Evolutionary conservation across 345 rosid species (phyloP).

Genomic region (Eutrema yunnanense): DNA sequence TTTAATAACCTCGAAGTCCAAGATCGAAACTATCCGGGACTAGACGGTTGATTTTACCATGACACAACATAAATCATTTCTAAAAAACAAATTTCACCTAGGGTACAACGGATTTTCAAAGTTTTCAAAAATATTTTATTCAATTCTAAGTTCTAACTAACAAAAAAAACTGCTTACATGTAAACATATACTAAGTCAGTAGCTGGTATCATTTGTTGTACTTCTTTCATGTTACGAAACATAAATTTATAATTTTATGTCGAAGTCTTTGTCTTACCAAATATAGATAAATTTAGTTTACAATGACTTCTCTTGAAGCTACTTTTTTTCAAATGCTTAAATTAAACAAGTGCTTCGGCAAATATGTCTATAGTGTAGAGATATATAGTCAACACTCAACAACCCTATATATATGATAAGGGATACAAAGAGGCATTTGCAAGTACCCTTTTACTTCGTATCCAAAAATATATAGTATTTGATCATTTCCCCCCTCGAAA

Average conservation of each 20-base stretch:
- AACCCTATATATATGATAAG: constrained; percentile 8
- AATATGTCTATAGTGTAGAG: constrained; percentile 5
- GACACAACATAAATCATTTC: too few species aligned
- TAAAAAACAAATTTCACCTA: too few species aligned
- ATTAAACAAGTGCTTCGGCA: constrained; percentile 12
- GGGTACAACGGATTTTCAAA: background rate
- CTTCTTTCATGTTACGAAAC: background rate
- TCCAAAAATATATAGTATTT: background rate
- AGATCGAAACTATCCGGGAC: too few species aligned
- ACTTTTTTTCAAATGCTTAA: background rate
- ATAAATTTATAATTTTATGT: background rate
- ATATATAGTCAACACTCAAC: constrained; percentile 28
- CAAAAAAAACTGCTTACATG: background rate
- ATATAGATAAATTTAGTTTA: constrained; percentile 4
- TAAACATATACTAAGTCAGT: background rate
- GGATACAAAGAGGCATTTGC: constrained; percentile 12
- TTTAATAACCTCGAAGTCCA: too few species aligned
- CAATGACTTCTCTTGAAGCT: background rate
- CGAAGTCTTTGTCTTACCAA: constrained; percentile 15
- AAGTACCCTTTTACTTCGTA: constrained; percentile 13
- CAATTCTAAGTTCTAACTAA: too few species aligned
- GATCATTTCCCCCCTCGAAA: constrained; percentile 6
- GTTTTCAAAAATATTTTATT: background rate
- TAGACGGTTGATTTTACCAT: too few species aligned
- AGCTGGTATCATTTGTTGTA: background rate